Evolutionary conservation across 495 filamentous ascomycete species (phyloP).

Genomic region (Hypomontagnella submonticulosa): DNA sequence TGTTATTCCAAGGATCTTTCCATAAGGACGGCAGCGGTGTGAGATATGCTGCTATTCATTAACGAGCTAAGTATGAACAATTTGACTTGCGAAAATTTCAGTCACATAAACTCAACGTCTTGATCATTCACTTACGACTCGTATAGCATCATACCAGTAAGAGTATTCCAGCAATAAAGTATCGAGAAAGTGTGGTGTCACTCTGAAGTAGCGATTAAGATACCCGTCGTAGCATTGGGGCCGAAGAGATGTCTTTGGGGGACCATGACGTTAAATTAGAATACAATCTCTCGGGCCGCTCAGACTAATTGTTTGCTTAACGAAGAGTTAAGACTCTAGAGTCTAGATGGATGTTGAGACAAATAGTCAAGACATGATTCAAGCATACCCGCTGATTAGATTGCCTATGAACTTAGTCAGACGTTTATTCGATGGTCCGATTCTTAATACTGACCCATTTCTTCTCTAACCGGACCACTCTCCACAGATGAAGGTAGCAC

Average conservation of each 20-base stretch:
- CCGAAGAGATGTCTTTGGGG: neutral
- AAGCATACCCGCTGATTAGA: neutral
- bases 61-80: no score
- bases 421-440: neutral
- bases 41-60: no score
- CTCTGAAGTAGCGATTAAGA: neutral
- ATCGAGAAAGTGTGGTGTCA: conserved; percentile 13
- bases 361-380: conserved; percentile 18
- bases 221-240: neutral
- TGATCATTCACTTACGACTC: no score
- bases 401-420: conserved; percentile 1
- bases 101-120: no score
- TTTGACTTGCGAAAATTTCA: no score
- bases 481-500: neutral
- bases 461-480: neutral
- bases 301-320: conserved; percentile 2
- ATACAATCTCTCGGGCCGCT: neutral
- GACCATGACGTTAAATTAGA: neutral
- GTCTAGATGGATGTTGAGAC: neutral
- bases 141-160: no score
- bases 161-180: no score
- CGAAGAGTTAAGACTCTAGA: neutral
- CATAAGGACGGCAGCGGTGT: no score
- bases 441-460: no score
- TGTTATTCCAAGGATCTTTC: no score